These are phyloP conservation scores for Takashimella koratensis DNA, from an alignment of 1,284 basidiomycete genomes.

Conservation along the genomic window DNA sequence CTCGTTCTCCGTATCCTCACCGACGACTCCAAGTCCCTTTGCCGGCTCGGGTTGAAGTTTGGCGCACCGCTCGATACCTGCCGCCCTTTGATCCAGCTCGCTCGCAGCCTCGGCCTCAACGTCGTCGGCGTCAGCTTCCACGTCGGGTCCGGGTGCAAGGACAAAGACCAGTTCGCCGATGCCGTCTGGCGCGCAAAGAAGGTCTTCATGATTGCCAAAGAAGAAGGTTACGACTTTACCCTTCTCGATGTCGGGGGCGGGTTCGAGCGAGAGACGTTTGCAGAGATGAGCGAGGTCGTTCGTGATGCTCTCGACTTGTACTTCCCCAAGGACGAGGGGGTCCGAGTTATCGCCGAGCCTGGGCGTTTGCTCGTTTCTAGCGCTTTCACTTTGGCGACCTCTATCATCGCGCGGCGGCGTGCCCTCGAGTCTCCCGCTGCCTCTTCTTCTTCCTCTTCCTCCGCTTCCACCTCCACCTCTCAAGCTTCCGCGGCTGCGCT, in stretches of 20 bases:
- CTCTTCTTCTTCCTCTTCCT: constrained; percentile 8
- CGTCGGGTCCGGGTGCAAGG: constrained; percentile 95
- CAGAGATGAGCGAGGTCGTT: constrained; percentile 71
- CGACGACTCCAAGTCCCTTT: constrained; percentile 92
- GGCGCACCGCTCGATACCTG: constrained; percentile 86
- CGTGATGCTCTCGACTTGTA: constrained; percentile 68
- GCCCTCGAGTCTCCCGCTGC: constrained; percentile 25
- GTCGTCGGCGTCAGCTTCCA: constrained; percentile 97
- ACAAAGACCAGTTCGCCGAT: constrained; percentile 83
- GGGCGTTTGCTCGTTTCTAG: constrained; percentile 90
- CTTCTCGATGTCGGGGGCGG: constrained; percentile 94
- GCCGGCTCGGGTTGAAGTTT: constrained; percentile 92
- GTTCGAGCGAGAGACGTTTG: constrained; percentile 87
- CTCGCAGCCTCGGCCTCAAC: constrained; percentile 73
- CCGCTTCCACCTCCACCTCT: constrained; percentile 13
- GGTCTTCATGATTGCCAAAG: constrained; percentile 83
- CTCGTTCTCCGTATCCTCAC: constrained; percentile 92
- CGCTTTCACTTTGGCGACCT: constrained; percentile 89
- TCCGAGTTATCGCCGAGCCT: constrained; percentile 93
- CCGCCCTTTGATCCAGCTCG: constrained; percentile 72
- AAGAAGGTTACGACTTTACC: constrained; percentile 75
- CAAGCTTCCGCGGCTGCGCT: constrained; percentile 3
- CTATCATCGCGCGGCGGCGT: constrained; percentile 85
- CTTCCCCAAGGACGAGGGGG: constrained; percentile 71
- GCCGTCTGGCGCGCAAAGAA: constrained; percentile 77